Evolutionary conservation across 176 grass and related monocot genomes (phyloP).

Genomic region (Cenchrus fungigraminus): DNA sequence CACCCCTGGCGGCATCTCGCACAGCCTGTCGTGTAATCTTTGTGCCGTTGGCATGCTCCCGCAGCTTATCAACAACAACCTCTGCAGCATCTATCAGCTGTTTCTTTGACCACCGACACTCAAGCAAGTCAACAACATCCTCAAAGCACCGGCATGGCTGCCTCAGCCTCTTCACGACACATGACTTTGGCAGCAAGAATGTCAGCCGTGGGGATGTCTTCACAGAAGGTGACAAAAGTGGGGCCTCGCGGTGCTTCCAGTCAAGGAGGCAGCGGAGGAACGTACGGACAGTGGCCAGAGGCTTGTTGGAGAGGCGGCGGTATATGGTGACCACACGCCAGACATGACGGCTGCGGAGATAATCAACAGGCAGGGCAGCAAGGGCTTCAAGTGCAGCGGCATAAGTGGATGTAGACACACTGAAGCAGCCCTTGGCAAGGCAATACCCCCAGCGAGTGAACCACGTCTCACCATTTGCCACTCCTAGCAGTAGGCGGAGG

Average conservation of each 20-base stretch:
- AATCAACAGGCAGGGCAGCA: slow-evolving; percentile 60
- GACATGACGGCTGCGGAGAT: slow-evolving; percentile 64
- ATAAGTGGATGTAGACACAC: slow-evolving; percentile 62
- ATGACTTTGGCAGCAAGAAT: slow-evolving; percentile 38
- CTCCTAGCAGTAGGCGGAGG: slow-evolving; percentile 78
- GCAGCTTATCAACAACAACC: slow-evolving; percentile 73
- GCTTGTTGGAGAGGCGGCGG: slow-evolving; percentile 57
- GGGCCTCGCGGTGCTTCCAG: slow-evolving; percentile 60
- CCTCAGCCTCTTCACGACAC: slow-evolving; percentile 41
- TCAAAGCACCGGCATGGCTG: slow-evolving; percentile 63
- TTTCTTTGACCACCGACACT: slow-evolving; percentile 78
- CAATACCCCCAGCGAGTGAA: slow-evolving; percentile 81
- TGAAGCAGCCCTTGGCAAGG: slow-evolving; percentile 73
- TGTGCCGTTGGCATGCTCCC: slow-evolving; percentile 57
- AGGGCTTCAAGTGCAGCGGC: slow-evolving; percentile 54
- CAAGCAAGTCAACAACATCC: slow-evolving; percentile 56
- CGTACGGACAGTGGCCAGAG: slow-evolving; percentile 61
- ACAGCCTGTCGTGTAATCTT: slow-evolving; percentile 79
- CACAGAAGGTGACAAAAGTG: slow-evolving; percentile 17
- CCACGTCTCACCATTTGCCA: slow-evolving; percentile 72
- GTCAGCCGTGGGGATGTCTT: slow-evolving; percentile 21
- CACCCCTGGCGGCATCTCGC: slow-evolving; percentile 78
- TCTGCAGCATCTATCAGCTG: slow-evolving; percentile 70
- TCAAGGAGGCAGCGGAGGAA: slow-evolving; percentile 78
- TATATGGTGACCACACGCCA: slow-evolving; percentile 65